Conservation (phyloP, 768 basidiomycete species). For the Leccinum uliginosum region DNA sequence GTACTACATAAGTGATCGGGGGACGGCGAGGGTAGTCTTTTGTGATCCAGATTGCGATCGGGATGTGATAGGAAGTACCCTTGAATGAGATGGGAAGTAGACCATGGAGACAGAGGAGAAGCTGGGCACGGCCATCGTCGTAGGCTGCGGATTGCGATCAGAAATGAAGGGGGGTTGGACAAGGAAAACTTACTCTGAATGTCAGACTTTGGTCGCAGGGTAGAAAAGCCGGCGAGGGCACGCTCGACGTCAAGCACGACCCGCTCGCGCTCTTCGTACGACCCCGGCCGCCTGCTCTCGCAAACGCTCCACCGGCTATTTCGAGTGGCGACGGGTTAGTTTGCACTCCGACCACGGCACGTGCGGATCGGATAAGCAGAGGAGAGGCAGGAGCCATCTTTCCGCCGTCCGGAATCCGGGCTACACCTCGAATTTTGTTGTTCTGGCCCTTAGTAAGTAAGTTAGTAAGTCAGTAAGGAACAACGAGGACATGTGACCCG, state of each 20-base stretch:
- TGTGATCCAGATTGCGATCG: constrained; percentile 84
- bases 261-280: constrained; percentile 52
- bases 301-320: constrained; percentile 40
- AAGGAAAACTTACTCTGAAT: constrained; percentile 56
- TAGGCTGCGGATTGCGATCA: constrained; percentile 51
- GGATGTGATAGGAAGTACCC: constrained; percentile 83
- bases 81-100: constrained; percentile 84
- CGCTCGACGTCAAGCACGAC: constrained; percentile 63
- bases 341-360: constrained; percentile 7
- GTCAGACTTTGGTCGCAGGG: constrained; percentile 76
- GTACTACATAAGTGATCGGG: constrained; percentile 88
- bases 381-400: too few species aligned
- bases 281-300: constrained; percentile 51
- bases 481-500: too few species aligned
- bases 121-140: constrained; percentile 90
- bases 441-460: too few species aligned
- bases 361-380: not conserved
- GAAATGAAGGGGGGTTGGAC: constrained; percentile 3
- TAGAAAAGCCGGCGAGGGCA: constrained; percentile 46
- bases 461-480: too few species aligned
- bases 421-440: too few species aligned
- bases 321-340: constrained; percentile 9
- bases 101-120: constrained; percentile 88
- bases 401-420: too few species aligned
- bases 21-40: constrained; percentile 78